Conservation (phyloP, 768 basidiomycete species). For the Boletellus ananiceps region DNA sequence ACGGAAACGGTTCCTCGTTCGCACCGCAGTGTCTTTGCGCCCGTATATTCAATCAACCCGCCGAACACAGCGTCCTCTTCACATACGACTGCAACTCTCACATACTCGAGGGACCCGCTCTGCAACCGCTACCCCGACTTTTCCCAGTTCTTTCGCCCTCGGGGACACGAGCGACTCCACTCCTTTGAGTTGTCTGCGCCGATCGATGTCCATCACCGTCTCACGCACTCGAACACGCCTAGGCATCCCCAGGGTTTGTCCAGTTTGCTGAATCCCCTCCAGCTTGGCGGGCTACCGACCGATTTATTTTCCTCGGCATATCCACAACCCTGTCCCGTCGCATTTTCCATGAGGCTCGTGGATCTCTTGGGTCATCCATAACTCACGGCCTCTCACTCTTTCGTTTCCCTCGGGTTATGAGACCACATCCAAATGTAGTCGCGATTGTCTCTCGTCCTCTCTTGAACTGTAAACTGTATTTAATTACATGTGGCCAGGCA, state of each 20-base stretch:
- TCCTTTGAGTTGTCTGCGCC: background rate
- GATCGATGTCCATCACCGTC: background rate
- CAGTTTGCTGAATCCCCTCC: background rate
- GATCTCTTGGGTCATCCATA: conserved; percentile 11
- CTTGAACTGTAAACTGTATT: conserved; percentile 13
- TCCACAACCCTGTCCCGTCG: conserved; percentile 15
- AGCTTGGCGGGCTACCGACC: background rate
- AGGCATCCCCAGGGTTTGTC: background rate
- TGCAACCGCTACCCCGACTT: conserved; percentile 31
- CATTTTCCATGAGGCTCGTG: conserved; percentile 16
- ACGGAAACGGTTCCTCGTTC: background rate
- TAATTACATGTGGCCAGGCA: background rate
- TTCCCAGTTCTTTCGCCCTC: conserved; percentile 28
- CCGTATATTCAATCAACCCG: background rate
- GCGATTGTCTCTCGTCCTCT: background rate
- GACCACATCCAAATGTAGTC: background rate
- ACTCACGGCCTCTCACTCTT: background rate
- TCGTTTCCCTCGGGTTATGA: background rate
- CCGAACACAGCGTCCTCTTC: background rate
- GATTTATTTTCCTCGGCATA: background rate
- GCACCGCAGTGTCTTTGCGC: conserved; percentile 1
- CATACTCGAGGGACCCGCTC: conserved; percentile 31
- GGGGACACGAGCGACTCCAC: conserved; percentile 8
- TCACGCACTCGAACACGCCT: background rate
- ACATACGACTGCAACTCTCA: background rate